These are phyloP conservation scores for Parafenestella ontariensis DNA, from an alignment of 2,329 filamentous ascomycete species.

Conservation along the genomic window DNA sequence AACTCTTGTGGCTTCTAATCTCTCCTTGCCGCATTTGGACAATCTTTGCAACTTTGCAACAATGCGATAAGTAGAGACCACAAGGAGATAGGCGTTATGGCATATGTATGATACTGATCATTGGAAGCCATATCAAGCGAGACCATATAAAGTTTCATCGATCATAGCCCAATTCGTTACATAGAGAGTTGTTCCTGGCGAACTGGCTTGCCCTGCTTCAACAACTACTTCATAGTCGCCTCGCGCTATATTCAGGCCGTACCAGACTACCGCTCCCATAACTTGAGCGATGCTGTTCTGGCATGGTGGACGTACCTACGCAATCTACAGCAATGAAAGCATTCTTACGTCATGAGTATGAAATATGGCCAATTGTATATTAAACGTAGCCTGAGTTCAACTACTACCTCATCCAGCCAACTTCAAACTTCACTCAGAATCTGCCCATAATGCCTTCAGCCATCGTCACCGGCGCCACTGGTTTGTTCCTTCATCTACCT, in stretches of 20 bases:
- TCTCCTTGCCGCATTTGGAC: not conserved
- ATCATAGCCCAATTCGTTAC: not conserved
- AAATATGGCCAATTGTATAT: no score
- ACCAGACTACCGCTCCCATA: not conserved
- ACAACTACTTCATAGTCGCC: not conserved
- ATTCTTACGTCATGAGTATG: slow-evolving; percentile 13
- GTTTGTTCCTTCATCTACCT: slow-evolving; percentile 8
- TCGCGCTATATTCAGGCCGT: not conserved
- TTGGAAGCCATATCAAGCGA: not conserved
- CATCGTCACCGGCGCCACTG: slow-evolving; percentile 43
- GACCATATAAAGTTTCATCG: not conserved
- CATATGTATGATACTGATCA: not conserved
- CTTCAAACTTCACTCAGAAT: not conserved
- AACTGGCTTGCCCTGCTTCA: not conserved
- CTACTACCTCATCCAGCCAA: not conserved
- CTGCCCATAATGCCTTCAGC: slow-evolving; percentile 34
- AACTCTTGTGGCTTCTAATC: not conserved
- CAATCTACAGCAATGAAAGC: slow-evolving; percentile 3
- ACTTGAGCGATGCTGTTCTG: not conserved
- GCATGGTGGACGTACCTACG: not conserved
- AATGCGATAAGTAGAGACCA: not conserved
- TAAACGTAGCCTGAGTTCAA: not conserved
- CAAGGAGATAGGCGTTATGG: no score
- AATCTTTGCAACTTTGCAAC: not conserved
- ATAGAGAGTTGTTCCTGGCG: not conserved